These are phyloP conservation scores for Verruconis gallopava DNA, from an alignment of 2,329 filamentous ascomycete species.

Conservation along the genomic window DNA sequence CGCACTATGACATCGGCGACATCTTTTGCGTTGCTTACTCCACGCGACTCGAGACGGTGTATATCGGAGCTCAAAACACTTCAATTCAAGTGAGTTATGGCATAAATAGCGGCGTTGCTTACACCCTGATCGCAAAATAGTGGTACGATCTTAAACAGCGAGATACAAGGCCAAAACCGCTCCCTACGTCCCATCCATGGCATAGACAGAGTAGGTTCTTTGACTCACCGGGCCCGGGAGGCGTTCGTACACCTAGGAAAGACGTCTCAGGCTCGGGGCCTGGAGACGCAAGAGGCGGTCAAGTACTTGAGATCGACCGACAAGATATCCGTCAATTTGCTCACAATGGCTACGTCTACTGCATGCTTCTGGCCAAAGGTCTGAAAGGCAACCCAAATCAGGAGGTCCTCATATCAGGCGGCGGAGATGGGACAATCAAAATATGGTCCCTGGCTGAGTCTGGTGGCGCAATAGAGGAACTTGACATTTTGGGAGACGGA, in stretches of 20 bases:
- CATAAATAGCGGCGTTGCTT: conserved; percentile 14
- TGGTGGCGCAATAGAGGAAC: conserved; percentile 52
- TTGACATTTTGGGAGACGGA: conserved; percentile 52
- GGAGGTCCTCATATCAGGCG: conserved; percentile 79
- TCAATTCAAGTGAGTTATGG: conserved; percentile 53
- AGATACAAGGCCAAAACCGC: conserved; percentile 44
- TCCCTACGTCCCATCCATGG: conserved; percentile 58
- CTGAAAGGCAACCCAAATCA: conserved; percentile 49
- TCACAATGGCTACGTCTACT: conserved; percentile 91
- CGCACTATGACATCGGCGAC: conserved; percentile 86
- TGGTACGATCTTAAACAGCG: conserved; percentile 70
- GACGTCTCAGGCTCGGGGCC: conserved; percentile 40
- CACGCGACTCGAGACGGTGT: conserved; percentile 63
- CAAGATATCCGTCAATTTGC: conserved; percentile 77
- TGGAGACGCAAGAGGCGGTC: conserved; percentile 42
- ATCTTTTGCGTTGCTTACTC: conserved; percentile 94
- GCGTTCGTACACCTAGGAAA: conserved; percentile 61
- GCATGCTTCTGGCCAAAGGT: conserved; percentile 76
- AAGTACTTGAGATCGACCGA: conserved; percentile 67
- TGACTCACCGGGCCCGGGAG: conserved; percentile 77
- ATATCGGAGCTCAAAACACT: conserved; percentile 87
- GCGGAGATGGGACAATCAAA: conserved; percentile 88
- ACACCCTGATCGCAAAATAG: conserved; percentile 27
- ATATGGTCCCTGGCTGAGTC: conserved; percentile 66
- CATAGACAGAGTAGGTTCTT: conserved; percentile 80